A percentile compares a stretch with the other conserved stretches of the same genome.
Conservation (phyloP, 805 yeast species). For the Saccharomycopsis lassenensis region DNA sequence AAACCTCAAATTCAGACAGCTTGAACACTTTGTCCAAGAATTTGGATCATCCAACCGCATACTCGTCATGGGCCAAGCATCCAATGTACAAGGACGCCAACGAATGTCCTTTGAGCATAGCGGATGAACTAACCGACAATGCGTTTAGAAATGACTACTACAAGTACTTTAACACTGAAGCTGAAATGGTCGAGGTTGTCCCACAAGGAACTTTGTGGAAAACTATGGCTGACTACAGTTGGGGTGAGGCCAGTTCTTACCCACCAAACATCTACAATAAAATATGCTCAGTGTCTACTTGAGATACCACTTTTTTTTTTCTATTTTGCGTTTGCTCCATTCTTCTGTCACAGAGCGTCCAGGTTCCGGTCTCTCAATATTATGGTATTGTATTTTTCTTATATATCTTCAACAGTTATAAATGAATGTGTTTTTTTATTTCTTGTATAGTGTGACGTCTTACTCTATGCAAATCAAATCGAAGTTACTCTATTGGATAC, state of each 20-base stretch:
- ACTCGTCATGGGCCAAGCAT: constrained; percentile 9
- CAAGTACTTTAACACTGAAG: constrained; percentile 3
- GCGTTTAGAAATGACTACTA: constrained; percentile 10
- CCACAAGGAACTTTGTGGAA: constrained; percentile 1
- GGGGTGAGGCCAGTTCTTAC: constrained; percentile 4
- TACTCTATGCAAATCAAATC: too few relatives aligned
- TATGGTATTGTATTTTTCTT: too few relatives aligned
- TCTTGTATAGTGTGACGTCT: too few relatives aligned
- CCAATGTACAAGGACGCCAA: constrained; percentile 2
- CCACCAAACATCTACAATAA: constrained; percentile 1
- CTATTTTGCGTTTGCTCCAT: too few relatives aligned
- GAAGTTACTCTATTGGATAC: too few relatives aligned
- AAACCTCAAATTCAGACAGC: constrained; percentile 1
- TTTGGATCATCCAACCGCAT: constrained; percentile 6
- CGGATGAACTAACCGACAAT: constrained; percentile 2
- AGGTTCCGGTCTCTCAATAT: too few relatives aligned
- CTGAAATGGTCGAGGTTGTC: constrained; percentile 1
- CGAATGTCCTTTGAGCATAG: background rate
- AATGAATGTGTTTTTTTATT: too few relatives aligned
- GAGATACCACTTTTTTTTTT: too few relatives aligned
- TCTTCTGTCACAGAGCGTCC: too few relatives aligned
- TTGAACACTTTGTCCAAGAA: background rate
- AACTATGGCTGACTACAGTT: background rate
- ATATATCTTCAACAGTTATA: too few relatives aligned
- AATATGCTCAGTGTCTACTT: too few relatives aligned